Evolutionary conservation across 2,329 filamentous ascomycete genomes (phyloP).

Genomic region (Ascomycota sp.): DNA sequence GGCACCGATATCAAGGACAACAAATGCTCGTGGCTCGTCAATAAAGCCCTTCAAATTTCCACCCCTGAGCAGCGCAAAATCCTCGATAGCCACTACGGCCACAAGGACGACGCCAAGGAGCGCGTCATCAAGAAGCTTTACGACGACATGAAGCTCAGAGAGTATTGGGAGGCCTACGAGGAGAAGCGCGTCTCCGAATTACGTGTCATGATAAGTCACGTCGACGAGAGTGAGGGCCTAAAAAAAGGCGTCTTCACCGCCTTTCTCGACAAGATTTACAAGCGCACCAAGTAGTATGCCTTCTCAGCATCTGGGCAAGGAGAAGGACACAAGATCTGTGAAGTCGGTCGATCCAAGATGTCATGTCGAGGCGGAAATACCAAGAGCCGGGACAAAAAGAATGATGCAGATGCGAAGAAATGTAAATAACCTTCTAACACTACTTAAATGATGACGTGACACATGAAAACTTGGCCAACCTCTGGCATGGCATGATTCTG

Average conservation of each 20-base stretch:
- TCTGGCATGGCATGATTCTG: too few species aligned
- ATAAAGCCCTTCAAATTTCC: conserved; percentile 68
- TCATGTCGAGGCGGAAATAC: too few species aligned
- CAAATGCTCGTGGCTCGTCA: conserved; percentile 98
- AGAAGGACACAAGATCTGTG: too few species aligned
- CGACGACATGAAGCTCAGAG: conserved; percentile 65
- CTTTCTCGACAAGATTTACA: conserved; percentile 95
- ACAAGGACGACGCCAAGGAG: conserved; percentile 71
- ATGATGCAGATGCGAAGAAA: background rate
- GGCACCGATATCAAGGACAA: conserved; percentile 98
- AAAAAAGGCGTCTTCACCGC: conserved; percentile 79
- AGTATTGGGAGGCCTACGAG: conserved; percentile 75
- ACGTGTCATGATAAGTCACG: conserved; percentile 47
- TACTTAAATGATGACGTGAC: too few species aligned
- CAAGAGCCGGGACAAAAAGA: background rate
- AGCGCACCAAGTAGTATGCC: conserved; percentile 69
- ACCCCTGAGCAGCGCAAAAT: conserved; percentile 72
- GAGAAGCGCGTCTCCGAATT: conserved; percentile 70
- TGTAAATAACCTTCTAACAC: background rate
- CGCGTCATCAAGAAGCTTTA: conserved; percentile 75
- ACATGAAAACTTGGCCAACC: too few species aligned
- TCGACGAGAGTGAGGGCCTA: conserved; percentile 74
- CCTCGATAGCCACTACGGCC: conserved; percentile 83
- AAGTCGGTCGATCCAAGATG: too few species aligned
- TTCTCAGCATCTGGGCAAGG: too few species aligned